Evolutionary conservation across 2,329 filamentous ascomycete species (phyloP), one percentile per base, ranked within the genome.

Genomic region (Ophiostoma australiae): DNA sequence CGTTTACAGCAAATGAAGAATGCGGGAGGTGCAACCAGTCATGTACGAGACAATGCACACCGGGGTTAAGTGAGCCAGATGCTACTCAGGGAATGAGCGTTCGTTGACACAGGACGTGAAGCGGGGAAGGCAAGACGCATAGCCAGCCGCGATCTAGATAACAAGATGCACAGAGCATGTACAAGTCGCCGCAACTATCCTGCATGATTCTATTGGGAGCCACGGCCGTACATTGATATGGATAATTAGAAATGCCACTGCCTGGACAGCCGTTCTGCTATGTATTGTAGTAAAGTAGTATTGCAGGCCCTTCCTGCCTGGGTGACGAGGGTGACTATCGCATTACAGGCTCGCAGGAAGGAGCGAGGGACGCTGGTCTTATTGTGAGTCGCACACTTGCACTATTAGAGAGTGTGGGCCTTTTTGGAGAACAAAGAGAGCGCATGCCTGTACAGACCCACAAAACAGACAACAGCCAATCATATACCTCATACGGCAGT

Each of bases 21-120:
- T 65, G 44, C 48, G 44, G 35, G 33, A 70, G 63, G 69, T 63
- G 69, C 69, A 44, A 33, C 58, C 58, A 31, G 58, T 63, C 58
- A 63, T 63, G 58, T 63, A 33, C 58, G 58, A 63, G 27, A 33
- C 1, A 63, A 58, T 58, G n/a, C 17, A 58, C 44, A 48, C 44
- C 44, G 44, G 44, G 44, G 44, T n/a, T 20, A n/a, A 31, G 27
- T 31, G 44, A 27, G 52, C 11, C 13, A 27, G 52, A 58, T 58
- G n/a, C 52, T 58, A 13, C 4, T 15, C 37, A 37, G 17, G 52
- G 68, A 70, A 33, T 20, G 37, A 44, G 35, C 44, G 33, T 55
- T 20, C 10, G 69, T 33, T 17, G 58, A 68, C 37, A 55, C 39
- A 67, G 11, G 66, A 33, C 67, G 67, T 20, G 52, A 65, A 48